phyloP scores from a whole-genome alignment of 78 protist species.

The Polysphondylium violaceum region DNA sequence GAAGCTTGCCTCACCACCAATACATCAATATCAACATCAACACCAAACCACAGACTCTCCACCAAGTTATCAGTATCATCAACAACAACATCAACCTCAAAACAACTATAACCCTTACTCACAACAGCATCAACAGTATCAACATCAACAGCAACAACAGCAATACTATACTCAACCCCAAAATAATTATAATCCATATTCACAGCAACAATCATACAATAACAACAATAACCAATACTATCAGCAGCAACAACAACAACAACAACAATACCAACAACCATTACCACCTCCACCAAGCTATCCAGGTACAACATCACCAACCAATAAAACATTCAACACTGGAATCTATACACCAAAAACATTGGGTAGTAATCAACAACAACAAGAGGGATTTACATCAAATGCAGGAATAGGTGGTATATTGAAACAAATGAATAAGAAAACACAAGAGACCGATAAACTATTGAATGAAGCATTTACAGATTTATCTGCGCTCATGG shows the following conservation, averaged over 20 bases:
- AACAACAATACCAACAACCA: conserved; percentile 42
- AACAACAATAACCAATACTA: conserved; percentile 1
- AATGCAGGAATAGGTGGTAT: conserved; percentile 78
- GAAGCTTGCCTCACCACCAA: neutral
- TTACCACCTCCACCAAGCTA: conserved; percentile 15
- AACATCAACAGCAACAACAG: neutral
- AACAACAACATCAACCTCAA: neutral
- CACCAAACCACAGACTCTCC: too few relatives aligned
- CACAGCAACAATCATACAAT: neutral
- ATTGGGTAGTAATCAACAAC: neutral
- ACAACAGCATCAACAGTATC: neutral
- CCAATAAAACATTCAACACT: conserved; percentile 10
- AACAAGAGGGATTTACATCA: conserved; percentile 32
- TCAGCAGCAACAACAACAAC: conserved; percentile 21
- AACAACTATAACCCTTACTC: neutral
- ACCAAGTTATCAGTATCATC: too few relatives aligned
- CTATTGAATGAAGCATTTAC: conserved; percentile 55
- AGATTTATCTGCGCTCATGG: conserved; percentile 74
- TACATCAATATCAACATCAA: neutral
- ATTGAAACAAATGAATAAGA: conserved; percentile 44
- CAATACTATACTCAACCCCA: neutral
- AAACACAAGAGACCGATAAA: conserved; percentile 48
- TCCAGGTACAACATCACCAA: conserved; percentile 8
- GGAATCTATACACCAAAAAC: neutral
- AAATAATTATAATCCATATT: conserved; percentile 10